A percentile compares a stretch with the other conserved stretches of the same genome.
Evolutionary conservation across 169 alveolate genomes (phyloP).

Genomic region (Hammondia hammondi): DNA sequence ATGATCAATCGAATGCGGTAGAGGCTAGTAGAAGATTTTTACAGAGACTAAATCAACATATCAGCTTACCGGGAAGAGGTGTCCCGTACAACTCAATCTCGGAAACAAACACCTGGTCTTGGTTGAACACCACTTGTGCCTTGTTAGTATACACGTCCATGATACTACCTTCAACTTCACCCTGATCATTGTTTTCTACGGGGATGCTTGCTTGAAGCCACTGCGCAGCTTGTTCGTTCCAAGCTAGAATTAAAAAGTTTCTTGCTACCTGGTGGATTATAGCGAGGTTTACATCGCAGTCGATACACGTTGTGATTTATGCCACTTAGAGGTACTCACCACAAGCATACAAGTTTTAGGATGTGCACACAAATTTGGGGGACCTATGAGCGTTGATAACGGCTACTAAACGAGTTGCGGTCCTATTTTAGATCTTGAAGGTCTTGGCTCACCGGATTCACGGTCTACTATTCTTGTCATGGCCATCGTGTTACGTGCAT

Average conservation of each 20-base stretch:
- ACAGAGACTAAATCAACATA: no score
- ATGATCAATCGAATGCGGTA: no score
- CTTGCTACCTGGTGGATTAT: background rate
- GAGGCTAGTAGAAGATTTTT: no score
- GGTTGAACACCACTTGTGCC: slow-evolving; percentile 13
- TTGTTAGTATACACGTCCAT: slow-evolving; percentile 49
- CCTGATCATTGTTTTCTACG: background rate
- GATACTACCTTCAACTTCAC: background rate
- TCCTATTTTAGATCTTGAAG: background rate
- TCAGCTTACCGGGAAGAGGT: slow-evolving; percentile 35
- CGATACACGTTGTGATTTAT: no score
- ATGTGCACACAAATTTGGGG: no score
- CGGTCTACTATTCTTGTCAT: no score
- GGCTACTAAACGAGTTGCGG: no score
- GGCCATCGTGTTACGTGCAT: no score
- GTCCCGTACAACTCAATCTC: slow-evolving; percentile 57
- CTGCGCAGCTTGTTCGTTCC: background rate
- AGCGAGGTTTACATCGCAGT: background rate
- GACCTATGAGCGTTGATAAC: no score
- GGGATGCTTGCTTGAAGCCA: slow-evolving; percentile 11
- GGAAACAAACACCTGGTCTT: slow-evolving; percentile 47
- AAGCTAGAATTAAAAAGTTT: background rate
- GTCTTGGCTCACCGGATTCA: no score
- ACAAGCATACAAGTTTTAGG: no score
- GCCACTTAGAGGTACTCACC: no score